phyloP scores from a whole-genome alignment of 2,329 filamentous ascomycete species.

The Boeremia lycopersici region DNA sequence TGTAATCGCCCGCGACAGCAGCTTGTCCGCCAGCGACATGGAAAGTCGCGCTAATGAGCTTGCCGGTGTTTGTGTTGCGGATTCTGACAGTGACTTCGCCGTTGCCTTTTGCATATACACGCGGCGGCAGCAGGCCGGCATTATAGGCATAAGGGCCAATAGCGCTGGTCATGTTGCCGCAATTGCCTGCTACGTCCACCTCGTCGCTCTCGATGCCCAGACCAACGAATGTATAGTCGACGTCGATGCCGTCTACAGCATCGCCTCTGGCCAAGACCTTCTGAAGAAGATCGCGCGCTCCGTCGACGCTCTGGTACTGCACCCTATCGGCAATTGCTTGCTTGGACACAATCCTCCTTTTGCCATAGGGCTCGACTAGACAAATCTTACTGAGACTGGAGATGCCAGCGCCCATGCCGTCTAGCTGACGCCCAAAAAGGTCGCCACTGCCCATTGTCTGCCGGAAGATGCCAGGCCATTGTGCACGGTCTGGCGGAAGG shows the following conservation, averaged over 20 bases:
- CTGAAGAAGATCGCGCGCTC: slow-evolving; percentile 2
- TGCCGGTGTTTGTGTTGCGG: slow-evolving; percentile 73
- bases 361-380: slow-evolving; percentile 58
- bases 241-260: slow-evolving; percentile 49
- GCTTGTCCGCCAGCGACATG: slow-evolving; percentile 57
- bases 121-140: slow-evolving; percentile 54
- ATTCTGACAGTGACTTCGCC: slow-evolving; percentile 61
- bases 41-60: slow-evolving; percentile 66
- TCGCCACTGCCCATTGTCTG: slow-evolving; percentile 69
- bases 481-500: slow-evolving; percentile 54
- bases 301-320: slow-evolving; percentile 5
- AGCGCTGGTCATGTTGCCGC: slow-evolving; percentile 79
- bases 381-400: slow-evolving; percentile 75
- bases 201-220: slow-evolving; percentile 66
- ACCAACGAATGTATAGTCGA: slow-evolving; percentile 75
- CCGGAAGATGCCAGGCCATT: slow-evolving; percentile 63
- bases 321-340: slow-evolving; percentile 17
- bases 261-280: slow-evolving; percentile 1
- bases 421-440: slow-evolving; percentile 69
- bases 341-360: slow-evolving; percentile 1
- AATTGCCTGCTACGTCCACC: slow-evolving; percentile 73
- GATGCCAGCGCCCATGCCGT: slow-evolving; percentile 73
- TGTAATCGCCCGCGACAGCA: slow-evolving; percentile 59
- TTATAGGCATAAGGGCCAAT: slow-evolving; percentile 68
- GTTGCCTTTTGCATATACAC: slow-evolving; percentile 33